These are phyloP conservation scores for Cucurbita maxima DNA, from an alignment of 306 rosid genomes.

Conservation along the genomic window DNA sequence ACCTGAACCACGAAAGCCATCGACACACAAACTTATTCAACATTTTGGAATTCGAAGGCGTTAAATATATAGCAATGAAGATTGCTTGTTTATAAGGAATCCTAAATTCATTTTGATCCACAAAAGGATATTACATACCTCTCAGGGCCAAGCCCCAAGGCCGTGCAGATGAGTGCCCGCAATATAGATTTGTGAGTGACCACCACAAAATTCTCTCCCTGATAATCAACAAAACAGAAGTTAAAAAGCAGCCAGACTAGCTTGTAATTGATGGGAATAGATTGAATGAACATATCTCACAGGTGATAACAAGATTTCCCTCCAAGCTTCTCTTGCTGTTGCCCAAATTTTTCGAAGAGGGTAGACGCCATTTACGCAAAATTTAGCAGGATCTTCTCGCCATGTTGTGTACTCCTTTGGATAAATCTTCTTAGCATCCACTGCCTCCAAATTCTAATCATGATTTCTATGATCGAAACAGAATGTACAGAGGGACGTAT, in stretches of 20 bases:
- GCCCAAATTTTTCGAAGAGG: conserved; percentile 52
- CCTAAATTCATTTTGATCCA: not conserved
- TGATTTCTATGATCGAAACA: conserved; percentile 25
- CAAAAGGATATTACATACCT: conserved; percentile 23
- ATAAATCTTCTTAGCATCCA: conserved; percentile 31
- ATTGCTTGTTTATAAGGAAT: not conserved
- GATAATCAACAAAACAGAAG: conserved; percentile 6
- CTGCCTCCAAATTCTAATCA: conserved; percentile 46
- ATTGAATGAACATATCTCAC: conserved; percentile 23
- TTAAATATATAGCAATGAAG: not conserved
- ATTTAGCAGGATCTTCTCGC: conserved; percentile 75
- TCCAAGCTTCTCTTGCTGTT: conserved; percentile 61
- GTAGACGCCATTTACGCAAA: conserved; percentile 38
- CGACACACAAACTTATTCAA: not conserved
- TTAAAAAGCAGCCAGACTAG: not conserved
- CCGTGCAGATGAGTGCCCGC: conserved; percentile 62
- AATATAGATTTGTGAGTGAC: conserved; percentile 70
- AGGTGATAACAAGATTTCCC: conserved; percentile 48
- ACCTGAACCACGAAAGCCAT: conserved; percentile 25
- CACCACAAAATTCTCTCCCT: conserved; percentile 62
- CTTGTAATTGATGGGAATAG: not conserved
- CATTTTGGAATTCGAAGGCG: not conserved
- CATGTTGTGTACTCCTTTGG: conserved; percentile 42
- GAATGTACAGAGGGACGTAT: conserved; percentile 3
- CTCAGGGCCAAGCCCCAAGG: conserved; percentile 57